These are phyloP conservation scores for Magnusiomyces paraingens DNA, from an alignment of 1,139 yeast genomes.

Conservation along the genomic window DNA sequence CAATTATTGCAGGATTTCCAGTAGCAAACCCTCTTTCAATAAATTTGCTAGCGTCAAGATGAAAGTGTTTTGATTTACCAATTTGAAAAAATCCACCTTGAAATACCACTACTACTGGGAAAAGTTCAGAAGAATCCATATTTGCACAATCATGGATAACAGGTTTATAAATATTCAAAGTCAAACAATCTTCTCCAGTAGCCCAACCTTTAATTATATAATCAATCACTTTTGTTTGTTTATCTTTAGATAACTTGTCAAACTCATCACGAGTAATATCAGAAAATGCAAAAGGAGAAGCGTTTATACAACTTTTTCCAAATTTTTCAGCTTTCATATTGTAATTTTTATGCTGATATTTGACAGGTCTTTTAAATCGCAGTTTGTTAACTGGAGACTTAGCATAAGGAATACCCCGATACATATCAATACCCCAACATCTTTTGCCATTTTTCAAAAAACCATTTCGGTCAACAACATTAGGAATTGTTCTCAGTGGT, in stretches of 20 bases:
- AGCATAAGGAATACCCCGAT: constrained; percentile 23
- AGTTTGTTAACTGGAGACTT: constrained; percentile 22
- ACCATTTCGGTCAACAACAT: background rate
- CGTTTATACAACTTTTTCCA: background rate
- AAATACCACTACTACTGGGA: constrained; percentile 29
- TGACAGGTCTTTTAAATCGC: constrained; percentile 19
- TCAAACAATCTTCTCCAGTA: constrained; percentile 26
- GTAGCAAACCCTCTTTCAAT: constrained; percentile 19
- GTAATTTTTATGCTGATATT: background rate
- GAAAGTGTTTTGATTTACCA: constrained; percentile 20
- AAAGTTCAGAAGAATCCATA: background rate
- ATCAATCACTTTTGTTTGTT: background rate
- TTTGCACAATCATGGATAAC: background rate
- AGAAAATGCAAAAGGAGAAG: background rate
- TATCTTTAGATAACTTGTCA: background rate
- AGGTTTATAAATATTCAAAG: constrained; percentile 27
- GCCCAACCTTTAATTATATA: background rate
- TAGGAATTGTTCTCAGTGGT: too few species aligned
- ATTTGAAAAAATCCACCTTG: constrained; percentile 30
- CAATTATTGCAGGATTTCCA: constrained; percentile 17
- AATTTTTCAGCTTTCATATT: background rate
- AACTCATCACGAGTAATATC: background rate
- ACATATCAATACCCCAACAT: constrained; percentile 12
- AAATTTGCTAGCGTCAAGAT: constrained; percentile 10
- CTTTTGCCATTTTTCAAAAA: background rate